Evolutionary conservation across 352 stramenopile genomes (phyloP).

Genomic region (Elongisporangium prolatum): DNA sequence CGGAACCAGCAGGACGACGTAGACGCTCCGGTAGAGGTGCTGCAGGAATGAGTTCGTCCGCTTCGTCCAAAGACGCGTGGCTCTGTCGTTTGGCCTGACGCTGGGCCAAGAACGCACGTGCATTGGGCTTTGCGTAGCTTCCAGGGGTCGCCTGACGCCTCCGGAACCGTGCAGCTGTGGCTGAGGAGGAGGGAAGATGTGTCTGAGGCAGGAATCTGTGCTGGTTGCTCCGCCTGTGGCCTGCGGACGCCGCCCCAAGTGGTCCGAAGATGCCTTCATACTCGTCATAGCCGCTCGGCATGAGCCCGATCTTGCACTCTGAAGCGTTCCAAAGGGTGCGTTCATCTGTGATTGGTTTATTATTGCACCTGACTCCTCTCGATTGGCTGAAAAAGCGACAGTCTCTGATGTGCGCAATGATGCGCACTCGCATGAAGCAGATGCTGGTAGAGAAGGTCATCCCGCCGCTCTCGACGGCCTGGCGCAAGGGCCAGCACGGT

Average conservation of each 20-base stretch:
- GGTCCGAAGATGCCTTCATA: conserved; percentile 58
- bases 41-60: background rate
- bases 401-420: background rate
- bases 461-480: conserved; percentile 55
- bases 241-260: conserved; percentile 7
- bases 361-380: background rate
- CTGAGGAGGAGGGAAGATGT: background rate
- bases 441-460: conserved; percentile 47
- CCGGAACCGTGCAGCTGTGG: background rate
- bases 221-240: background rate
- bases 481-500: conserved; percentile 79
- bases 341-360: background rate
- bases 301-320: background rate
- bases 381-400: background rate
- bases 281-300: conserved; percentile 51
- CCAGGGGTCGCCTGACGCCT: conserved; percentile 10
- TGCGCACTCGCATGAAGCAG: conserved; percentile 9
- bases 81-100: conserved; percentile 9
- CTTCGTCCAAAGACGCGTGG: background rate
- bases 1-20: conserved; percentile 2
- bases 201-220: background rate
- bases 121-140: background rate
- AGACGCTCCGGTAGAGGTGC: background rate
- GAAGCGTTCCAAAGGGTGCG: background rate
- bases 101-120: conserved; percentile 13